These are phyloP conservation scores for Suillus plorans DNA, from an alignment of 768 basidiomycete genomes.

Conservation along the genomic window DNA sequence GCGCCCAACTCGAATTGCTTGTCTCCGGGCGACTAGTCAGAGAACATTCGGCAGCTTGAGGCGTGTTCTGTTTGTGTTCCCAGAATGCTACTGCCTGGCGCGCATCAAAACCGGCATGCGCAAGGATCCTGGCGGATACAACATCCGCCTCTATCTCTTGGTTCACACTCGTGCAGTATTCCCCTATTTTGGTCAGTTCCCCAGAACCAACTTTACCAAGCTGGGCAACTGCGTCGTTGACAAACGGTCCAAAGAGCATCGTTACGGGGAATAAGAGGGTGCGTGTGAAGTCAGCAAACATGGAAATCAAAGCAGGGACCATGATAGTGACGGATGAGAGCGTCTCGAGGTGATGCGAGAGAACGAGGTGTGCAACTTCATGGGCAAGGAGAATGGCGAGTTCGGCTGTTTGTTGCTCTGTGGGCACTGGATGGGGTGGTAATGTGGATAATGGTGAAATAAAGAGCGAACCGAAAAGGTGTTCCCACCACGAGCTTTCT, in stretches of 20 bases:
- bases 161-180: constrained; percentile 73
- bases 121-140: constrained; percentile 86
- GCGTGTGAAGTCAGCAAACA: constrained; percentile 72
- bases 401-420: constrained; percentile 80
- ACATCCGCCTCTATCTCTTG: constrained; percentile 95
- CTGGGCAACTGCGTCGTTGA: constrained; percentile 90
- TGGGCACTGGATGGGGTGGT: constrained; percentile 52
- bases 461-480: constrained; percentile 45
- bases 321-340: constrained; percentile 84
- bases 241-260: constrained; percentile 91
- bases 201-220: constrained; percentile 75
- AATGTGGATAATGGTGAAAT: constrained; percentile 32
- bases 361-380: constrained; percentile 88
- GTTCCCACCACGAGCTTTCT: constrained; percentile 45
- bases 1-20: constrained; percentile 14
- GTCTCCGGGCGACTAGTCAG: constrained; percentile 15
- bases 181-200: constrained; percentile 69
- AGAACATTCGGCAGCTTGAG: constrained; percentile 21
- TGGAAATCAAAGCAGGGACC: constrained; percentile 75
- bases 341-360: constrained; percentile 90
- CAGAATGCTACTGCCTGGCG: constrained; percentile 81
- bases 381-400: constrained; percentile 91
- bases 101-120: constrained; percentile 90
- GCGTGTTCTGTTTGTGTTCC: constrained; percentile 52
- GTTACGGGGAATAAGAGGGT: constrained; percentile 86